Base-by-base conservation (phyloP, 2,329 filamentous ascomycete genomes). In the Sporothrix curviconia region DNA sequence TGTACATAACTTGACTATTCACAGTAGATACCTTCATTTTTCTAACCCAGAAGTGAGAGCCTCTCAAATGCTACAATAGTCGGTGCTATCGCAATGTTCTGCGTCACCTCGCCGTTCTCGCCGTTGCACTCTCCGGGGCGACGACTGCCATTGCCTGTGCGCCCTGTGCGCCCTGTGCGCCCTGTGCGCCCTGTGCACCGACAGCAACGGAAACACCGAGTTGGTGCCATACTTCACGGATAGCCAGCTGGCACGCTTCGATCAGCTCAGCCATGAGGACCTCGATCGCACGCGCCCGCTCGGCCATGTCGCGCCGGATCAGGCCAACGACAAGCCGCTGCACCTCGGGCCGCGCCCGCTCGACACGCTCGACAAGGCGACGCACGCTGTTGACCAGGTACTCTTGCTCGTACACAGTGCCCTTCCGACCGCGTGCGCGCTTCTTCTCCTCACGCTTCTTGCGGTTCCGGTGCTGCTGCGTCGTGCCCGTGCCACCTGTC, bases 331-430 rank as follows among this genome's bases (percentile, higher is more conserved):
- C 81, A 7, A 97, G 77, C 15, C 85, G 74, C 66, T 84, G 80
- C 0, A 90, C 82, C 69, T 99, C 94, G 1, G 82, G 78, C 52
- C 84, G 80, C 3, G 86, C 80, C 22, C 77, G 78, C 69, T 92
- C 90, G 22, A 96, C 83, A 36, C 92, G 80, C 69, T 95, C 90
- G 14, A 96, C 82, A 34, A 99, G 78, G 24, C 94, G 79, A 12
- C 86, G 82, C 36, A 97, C 85, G 64, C 87, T 92, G 70, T 92
- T 94, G 59, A 96, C 86, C 5, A 99, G 81, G 70, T 99, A 99
- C 71, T 97, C 94, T 68, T 97, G 92, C 71, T 99, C 94, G 71
- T 99, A 99, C 5, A 99, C 89, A 15, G 90, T 96, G 11, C 94
- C 94, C 76, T 97, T 97, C 70, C 96, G 92, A 24, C 94, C 94